Conservation (phyloP, 768 basidiomycete genomes). For the Pilatotrama ljubarskyi region DNA sequence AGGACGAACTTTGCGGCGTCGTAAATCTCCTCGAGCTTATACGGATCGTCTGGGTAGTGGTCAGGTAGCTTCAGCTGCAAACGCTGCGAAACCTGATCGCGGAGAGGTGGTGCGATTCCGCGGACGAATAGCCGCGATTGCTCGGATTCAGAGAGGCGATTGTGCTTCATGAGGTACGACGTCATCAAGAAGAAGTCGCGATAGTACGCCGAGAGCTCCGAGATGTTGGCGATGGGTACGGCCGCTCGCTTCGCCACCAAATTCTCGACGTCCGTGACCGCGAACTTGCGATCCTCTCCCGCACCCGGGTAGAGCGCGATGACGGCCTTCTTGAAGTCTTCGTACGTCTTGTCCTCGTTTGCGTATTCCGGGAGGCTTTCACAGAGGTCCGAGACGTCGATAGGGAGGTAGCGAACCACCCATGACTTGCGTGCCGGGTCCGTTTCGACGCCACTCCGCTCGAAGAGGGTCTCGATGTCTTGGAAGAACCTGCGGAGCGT, state of each 20-base stretch:
- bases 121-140: slow-evolving; percentile 24
- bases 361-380: slow-evolving; percentile 24
- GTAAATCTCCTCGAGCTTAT: slow-evolving; percentile 22
- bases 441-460: background rate
- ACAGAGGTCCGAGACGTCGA: background rate
- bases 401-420: background rate
- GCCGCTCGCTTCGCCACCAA: slow-evolving; percentile 24
- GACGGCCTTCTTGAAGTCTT: slow-evolving; percentile 26
- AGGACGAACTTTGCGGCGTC: slow-evolving; percentile 25
- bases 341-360: slow-evolving; percentile 14
- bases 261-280: slow-evolving; percentile 27
- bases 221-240: background rate
- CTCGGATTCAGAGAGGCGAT: slow-evolving; percentile 22
- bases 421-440: background rate
- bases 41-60: slow-evolving; percentile 31
- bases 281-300: slow-evolving; percentile 19
- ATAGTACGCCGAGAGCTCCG: slow-evolving; percentile 20
- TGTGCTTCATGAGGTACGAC: slow-evolving; percentile 22
- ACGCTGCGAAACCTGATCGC: slow-evolving; percentile 6
- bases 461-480: slow-evolving; percentile 7
- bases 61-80: slow-evolving; percentile 29
- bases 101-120: slow-evolving; percentile 12
- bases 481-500: slow-evolving; percentile 8
- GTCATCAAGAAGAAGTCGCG: slow-evolving; percentile 26
- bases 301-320: slow-evolving; percentile 27